Evolutionary conservation across 306 rosid genomes (phyloP), one percentile per base, ranked within the genome.

Genomic region (Sophora flavescens): DNA sequence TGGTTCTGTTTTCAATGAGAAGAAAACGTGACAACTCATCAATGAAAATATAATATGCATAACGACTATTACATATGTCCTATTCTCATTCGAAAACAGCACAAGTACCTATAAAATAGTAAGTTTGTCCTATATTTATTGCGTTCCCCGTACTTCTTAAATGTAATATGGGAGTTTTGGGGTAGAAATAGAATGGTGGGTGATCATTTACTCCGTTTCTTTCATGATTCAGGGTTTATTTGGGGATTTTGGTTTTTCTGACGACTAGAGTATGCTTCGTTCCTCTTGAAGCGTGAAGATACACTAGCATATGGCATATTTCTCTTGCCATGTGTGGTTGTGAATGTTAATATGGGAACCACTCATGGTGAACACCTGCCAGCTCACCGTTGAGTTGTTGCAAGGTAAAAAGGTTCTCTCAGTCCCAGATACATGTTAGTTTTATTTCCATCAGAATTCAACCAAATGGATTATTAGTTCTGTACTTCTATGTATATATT

Each of bases 171-270:
- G 54, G 17, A 77, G 72, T 39, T 60, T 62, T 15, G 58, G 35
- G 36, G 73, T 57, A 51, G 33, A 68, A 62, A 73, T 57, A 51
- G 33, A 68, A 62, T 2, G 51, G 7, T 61, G 28, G 32, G 47
- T 41, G 7, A 80, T 62, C 52, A 77, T 70, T 80, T 47, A 41
- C 10, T 14, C 62, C 58, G 8, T 72, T 76, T 70, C 77, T 66
- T 73, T 52, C 30, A 68, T 77, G 45, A 64, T 79, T 81, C 91
- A 92, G 98, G 96, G 88, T 50, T 86, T 91, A 44, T 89, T 89
- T 22, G 85, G 89, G 68, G 83, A 92, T 84, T 90, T 90, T 28
- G 99, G 97, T 47, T 95, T 95, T 71, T 69, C 79, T 22, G 82
- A 68, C 41, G 82, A 84, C 65, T 76, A 76, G 32, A 85, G 72